Evolutionary conservation across 2,329 filamentous ascomycete species (phyloP).

Genomic region (Fusarium armeniacum): DNA sequence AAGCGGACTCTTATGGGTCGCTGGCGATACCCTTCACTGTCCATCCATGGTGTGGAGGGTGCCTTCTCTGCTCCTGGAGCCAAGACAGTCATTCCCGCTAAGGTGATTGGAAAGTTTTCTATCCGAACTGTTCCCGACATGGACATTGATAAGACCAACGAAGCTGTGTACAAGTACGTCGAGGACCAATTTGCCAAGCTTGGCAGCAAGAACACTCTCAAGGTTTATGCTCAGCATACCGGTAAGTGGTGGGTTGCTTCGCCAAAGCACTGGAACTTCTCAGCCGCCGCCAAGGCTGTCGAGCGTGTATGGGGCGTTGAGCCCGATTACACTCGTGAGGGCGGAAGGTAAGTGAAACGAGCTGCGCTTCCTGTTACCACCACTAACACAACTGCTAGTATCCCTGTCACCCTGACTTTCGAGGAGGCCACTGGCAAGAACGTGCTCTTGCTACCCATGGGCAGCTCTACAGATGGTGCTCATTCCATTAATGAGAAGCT

Average conservation of each 20-base stretch:
- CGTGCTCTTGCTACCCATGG: conserved; percentile 94
- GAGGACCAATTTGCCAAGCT: conserved; percentile 88
- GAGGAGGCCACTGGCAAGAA: conserved; percentile 99
- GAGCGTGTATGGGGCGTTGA: conserved; percentile 93
- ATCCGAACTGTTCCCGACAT: conserved; percentile 98
- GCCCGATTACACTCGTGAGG: conserved; percentile 96
- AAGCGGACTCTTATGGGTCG: conserved; percentile 94
- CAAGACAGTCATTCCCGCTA: conserved; percentile 98
- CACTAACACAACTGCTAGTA: conserved; percentile 66
- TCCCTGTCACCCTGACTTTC: conserved; percentile 96
- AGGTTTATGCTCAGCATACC: conserved; percentile 85
- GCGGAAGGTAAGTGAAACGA: conserved; percentile 77
- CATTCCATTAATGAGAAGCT: conserved; percentile 99
- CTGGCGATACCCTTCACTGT: conserved; percentile 95
- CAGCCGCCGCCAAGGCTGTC: conserved; percentile 93
- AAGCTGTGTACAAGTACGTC: conserved; percentile 85
- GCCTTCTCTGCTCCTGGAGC: conserved; percentile 93
- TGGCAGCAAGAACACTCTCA: conserved; percentile 90
- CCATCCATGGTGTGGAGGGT: conserved; percentile 93
- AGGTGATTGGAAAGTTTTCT: conserved; percentile 98
- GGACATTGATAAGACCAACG: conserved; percentile 91
- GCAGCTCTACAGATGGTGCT: conserved; percentile 94
- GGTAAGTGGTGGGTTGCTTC: conserved; percentile 99
- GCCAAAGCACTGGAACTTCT: conserved; percentile 99
- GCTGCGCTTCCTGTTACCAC: not conserved